Base-by-base conservation (phyloP, 2,329 filamentous ascomycete species). In the Bipolaris gigantea region DNA sequence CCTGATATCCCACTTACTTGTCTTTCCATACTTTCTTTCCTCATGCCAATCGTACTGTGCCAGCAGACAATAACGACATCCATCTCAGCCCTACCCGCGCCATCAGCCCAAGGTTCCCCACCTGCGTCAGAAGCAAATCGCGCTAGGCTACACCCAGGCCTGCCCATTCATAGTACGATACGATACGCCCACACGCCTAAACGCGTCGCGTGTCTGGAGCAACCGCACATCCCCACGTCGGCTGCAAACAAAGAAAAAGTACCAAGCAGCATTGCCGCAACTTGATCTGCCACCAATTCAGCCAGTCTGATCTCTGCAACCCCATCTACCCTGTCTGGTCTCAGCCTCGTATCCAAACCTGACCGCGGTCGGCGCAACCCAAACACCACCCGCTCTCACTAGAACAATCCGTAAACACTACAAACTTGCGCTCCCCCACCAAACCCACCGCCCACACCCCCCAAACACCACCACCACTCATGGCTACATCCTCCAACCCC, bases 401-500 rank as follows among this genome's bases (percentile, higher is more conserved):
- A 25, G 48, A 47, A 33, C 52, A 34, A 42, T 30, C 48, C 56
- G 36, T 52, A 46, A 55, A 38, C n/a, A 39, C 45, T 45, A 21
- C 18, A 32, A 51, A 50, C 23, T 11, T 1, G 11, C 43, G 45
- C 48, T 25, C 3, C 27, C 18, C 47, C 33, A 45, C 32, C 30
- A 7, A 7, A 21, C 32, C 10, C 48, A 30, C 33, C 44, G 16
- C 30, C 16, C 16, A 36, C n/a, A 16, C 34, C n/a, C n/a, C n/a
- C n/a, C n/a, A n/a, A n/a, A n/a, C n/a, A n/a, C n/a, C n/a, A 44
- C n/a, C 30, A 53, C n/a, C 25, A 51, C 48, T 57, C 57, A 82
- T 83, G 82, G 80, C 82, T 60, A 81, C 79, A 69, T 79, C 78
- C 53, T 70, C 79, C 59, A 73, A 77, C 51, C 80, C 81, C 60